Percentiles rank a stretch among this genome's conserved stretches.
Evolutionary conservation across 805 yeast genomes (phyloP).

Genomic region (Cyberlindnera amylophila): DNA sequence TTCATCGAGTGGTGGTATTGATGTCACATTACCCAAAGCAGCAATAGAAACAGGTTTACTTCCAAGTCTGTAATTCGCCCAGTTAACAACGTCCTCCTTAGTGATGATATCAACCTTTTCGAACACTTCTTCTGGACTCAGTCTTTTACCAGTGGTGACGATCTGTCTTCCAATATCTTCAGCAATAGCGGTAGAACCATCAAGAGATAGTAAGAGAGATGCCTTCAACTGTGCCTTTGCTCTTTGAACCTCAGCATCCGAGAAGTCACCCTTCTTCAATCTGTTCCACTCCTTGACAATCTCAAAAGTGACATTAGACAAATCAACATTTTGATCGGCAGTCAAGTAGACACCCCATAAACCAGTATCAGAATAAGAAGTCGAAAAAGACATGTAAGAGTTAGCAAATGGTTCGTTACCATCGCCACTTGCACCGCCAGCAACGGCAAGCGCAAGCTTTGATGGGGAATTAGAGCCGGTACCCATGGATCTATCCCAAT

Average conservation of each 20-base stretch:
- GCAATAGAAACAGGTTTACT: conserved; percentile 84
- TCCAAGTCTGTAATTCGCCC: conserved; percentile 82
- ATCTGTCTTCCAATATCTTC: conserved; percentile 98
- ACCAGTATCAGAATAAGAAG: conserved; percentile 96
- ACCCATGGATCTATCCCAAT: conserved; percentile 94
- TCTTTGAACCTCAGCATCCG: conserved; percentile 84
- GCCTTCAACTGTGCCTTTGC: conserved; percentile 96
- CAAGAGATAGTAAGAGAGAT: conserved; percentile 80
- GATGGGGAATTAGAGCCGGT: conserved; percentile 82
- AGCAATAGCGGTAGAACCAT: conserved; percentile 93
- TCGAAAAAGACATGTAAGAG: conserved; percentile 93
- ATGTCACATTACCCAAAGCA: conserved; percentile 79
- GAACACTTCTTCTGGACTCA: conserved; percentile 45
- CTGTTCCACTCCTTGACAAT: conserved; percentile 87
- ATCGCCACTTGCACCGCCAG: conserved; percentile 52
- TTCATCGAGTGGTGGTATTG: conserved; percentile 65
- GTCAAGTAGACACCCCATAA: conserved; percentile 95
- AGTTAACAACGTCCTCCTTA: conserved; percentile 71
- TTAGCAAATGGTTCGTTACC: conserved; percentile 72
- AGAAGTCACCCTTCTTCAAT: conserved; percentile 68
- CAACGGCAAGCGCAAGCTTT: conserved; percentile 65
- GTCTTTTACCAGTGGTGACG: conserved; percentile 79
- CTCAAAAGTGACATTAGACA: conserved; percentile 67
- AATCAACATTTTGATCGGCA: conserved; percentile 61
- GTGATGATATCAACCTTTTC: conserved; percentile 72